phyloP scores from a whole-genome alignment of 768 basidiomycete genomes.

The Mycena pura region DNA sequence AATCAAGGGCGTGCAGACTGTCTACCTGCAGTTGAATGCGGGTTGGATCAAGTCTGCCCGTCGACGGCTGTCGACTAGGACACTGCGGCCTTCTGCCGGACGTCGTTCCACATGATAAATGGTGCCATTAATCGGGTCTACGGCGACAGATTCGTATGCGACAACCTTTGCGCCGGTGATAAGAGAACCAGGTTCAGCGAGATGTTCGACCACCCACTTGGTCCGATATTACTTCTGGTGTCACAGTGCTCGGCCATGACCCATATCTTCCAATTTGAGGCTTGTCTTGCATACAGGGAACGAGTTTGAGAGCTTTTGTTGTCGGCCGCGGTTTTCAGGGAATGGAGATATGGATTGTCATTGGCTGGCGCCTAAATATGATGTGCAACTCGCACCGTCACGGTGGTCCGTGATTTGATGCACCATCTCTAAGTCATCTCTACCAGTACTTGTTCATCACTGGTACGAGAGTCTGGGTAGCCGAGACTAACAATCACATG shows the following conservation, averaged over 20 bases:
- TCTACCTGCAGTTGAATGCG: neutral
- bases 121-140: neutral
- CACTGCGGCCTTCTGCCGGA: neutral
- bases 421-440: too few species aligned
- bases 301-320: neutral
- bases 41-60: neutral
- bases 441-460: too few species aligned
- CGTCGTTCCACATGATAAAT: constrained; percentile 7
- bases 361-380: too few species aligned
- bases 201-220: neutral
- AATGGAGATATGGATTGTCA: too few species aligned
- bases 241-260: neutral
- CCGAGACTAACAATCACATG: too few species aligned
- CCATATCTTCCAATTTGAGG: neutral
- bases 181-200: neutral
- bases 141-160: constrained; percentile 7
- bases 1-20: neutral
- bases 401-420: too few species aligned
- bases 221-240: neutral
- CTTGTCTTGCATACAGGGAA: constrained; percentile 3
- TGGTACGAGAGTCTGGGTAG: too few species aligned
- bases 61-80: neutral
- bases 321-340: too few species aligned
- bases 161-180: neutral
- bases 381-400: too few species aligned